phyloP scores from a whole-genome alignment of 139 green algal genomes.

The Microglena sp. region DNA sequence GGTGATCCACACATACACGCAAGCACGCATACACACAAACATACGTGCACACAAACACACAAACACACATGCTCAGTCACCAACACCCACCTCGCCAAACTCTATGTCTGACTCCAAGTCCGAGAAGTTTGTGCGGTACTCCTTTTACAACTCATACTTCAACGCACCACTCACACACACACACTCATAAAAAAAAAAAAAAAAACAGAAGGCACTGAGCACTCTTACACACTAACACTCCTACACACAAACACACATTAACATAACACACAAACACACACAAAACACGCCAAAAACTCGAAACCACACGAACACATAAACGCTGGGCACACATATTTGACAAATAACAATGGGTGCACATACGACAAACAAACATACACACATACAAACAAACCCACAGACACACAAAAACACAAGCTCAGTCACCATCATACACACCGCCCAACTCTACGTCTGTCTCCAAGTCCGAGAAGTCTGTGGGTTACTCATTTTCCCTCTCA shows the following conservation, averaged over 20 bases:
- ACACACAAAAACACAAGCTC: slow-evolving; percentile 2
- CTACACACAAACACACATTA: too few species aligned
- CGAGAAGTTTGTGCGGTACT: slow-evolving; percentile 44
- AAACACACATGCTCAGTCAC: slow-evolving; percentile 1
- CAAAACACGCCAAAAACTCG: too few species aligned
- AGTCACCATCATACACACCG: neutral
- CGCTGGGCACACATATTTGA: too few species aligned
- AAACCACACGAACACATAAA: too few species aligned
- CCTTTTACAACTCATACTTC: slow-evolving; percentile 35
- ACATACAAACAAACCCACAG: slow-evolving; percentile 10
- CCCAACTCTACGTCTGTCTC: slow-evolving; percentile 25
- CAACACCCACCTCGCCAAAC: slow-evolving; percentile 20
- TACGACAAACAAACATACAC: slow-evolving; percentile 10
- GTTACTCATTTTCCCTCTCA: slow-evolving; percentile 36
- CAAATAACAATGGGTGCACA: too few species aligned
- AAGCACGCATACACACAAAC: slow-evolving; percentile 3
- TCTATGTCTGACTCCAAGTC: slow-evolving; percentile 24
- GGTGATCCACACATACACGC: too few species aligned
- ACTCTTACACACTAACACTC: too few species aligned
- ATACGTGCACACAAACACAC: slow-evolving; percentile 8
- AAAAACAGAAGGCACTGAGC: too few species aligned
- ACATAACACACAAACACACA: too few species aligned
- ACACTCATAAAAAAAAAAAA: too few species aligned
- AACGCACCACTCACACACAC: too few species aligned
- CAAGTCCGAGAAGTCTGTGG: slow-evolving; percentile 41